phyloP scores from a whole-genome alignment of 2,329 filamentous ascomycete genomes.

The Venturia aucupariae region DNA sequence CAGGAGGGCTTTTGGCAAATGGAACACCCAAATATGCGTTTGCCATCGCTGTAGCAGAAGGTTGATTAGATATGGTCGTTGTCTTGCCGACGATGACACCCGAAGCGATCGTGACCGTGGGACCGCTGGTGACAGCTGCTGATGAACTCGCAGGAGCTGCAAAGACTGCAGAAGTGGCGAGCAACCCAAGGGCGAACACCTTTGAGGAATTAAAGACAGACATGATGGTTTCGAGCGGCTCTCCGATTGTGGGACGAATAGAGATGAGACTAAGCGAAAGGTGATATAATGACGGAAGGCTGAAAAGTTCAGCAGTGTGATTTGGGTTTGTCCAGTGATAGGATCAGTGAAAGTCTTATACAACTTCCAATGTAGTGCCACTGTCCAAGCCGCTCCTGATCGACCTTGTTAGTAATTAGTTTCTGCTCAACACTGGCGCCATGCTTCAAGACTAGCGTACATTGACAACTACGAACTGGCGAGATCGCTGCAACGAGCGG shows the following conservation, averaged over 20 bases:
- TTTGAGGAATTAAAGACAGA: background rate
- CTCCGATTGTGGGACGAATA: background rate
- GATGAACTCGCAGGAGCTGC: background rate
- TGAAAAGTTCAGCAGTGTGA: background rate
- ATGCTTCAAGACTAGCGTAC: too few species aligned
- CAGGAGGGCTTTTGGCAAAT: constrained; percentile 26
- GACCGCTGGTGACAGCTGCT: background rate
- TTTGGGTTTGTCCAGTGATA: background rate
- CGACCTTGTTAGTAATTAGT: background rate
- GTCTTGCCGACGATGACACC: constrained; percentile 3
- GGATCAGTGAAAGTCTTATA: background rate
- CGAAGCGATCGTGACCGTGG: constrained; percentile 7
- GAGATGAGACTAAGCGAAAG: background rate
- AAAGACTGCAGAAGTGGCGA: background rate
- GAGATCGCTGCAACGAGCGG: too few species aligned
- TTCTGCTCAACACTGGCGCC: background rate
- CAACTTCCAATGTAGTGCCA: background rate
- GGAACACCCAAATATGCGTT: constrained; percentile 28
- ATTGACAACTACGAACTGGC: too few species aligned
- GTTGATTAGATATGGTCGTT: background rate
- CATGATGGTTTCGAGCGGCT: background rate
- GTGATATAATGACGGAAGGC: too few species aligned
- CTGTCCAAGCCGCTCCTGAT: too few species aligned
- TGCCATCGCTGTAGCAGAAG: constrained; percentile 13
- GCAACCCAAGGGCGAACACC: background rate